Percentiles rank a stretch among this genome's conserved stretches.
These are phyloP conservation scores for Thermothelomyces thermophilus DNA, from an alignment of 2,329 filamentous ascomycete species.

Conservation along the genomic window DNA sequence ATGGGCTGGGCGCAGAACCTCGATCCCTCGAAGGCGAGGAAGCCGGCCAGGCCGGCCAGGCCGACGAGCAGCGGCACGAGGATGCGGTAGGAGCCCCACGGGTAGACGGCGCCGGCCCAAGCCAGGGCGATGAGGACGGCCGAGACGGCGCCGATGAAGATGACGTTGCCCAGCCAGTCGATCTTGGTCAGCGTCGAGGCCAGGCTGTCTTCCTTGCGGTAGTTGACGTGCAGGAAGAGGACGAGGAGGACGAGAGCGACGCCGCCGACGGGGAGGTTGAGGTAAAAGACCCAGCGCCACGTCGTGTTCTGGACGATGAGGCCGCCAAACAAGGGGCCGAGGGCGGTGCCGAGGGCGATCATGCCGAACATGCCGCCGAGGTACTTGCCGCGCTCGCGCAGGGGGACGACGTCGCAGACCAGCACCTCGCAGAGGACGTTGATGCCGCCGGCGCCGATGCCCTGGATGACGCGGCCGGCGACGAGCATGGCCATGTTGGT, in stretches of 20 bases:
- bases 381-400: neutral
- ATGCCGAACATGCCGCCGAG: constrained; percentile 10
- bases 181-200: constrained; percentile 23
- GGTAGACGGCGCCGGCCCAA: constrained; percentile 12
- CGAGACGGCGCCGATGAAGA: constrained; percentile 33
- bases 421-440: constrained; percentile 29
- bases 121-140: constrained; percentile 30
- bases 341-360: constrained; percentile 7
- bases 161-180: constrained; percentile 37
- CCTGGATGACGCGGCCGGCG: constrained; percentile 45
- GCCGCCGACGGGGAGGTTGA: constrained; percentile 31
- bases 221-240: constrained; percentile 24
- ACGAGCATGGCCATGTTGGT: constrained; percentile 42
- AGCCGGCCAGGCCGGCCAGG: constrained; percentile 28
- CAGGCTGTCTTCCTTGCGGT: constrained; percentile 12
- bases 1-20: constrained; percentile 24
- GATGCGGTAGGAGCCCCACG: constrained; percentile 13
- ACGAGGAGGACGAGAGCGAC: constrained; percentile 20
- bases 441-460: constrained; percentile 35
- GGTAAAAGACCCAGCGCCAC: constrained; percentile 34
- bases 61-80: constrained; percentile 35
- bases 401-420: constrained; percentile 18
- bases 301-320: constrained; percentile 8
- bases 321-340: constrained; percentile 19
- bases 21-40: neutral